Evolutionary conservation across 2,329 filamentous ascomycete species (phyloP).

Genomic region (Metarhizium rileyi): DNA sequence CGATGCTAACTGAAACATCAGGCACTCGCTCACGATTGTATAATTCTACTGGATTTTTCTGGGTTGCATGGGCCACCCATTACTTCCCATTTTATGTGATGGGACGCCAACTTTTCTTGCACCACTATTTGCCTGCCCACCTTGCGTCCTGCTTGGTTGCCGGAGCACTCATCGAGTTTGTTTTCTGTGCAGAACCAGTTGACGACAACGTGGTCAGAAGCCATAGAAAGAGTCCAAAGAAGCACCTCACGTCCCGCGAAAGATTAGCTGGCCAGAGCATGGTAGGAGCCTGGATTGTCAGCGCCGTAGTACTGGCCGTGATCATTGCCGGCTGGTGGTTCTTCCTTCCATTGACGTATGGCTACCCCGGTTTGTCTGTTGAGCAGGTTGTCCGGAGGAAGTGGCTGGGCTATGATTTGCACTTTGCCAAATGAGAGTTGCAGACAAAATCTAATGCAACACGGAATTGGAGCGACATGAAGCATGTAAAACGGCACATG

Average conservation of each 20-base stretch:
- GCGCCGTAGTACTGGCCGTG: slow-evolving; percentile 55
- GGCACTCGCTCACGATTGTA: slow-evolving; percentile 89
- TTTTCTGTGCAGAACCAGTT: slow-evolving; percentile 78
- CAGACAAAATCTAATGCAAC: background rate
- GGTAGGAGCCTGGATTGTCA: slow-evolving; percentile 68
- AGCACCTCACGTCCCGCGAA: slow-evolving; percentile 70
- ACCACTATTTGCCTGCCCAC: slow-evolving; percentile 94
- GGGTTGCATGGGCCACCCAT: slow-evolving; percentile 94
- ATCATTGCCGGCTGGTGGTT: slow-evolving; percentile 77
- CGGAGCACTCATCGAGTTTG: slow-evolving; percentile 85
- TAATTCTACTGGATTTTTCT: slow-evolving; percentile 98
- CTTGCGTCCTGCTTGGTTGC: slow-evolving; percentile 84
- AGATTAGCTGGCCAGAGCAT: slow-evolving; percentile 72
- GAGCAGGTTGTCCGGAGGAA: slow-evolving; percentile 74
- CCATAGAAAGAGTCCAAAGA: slow-evolving; percentile 31
- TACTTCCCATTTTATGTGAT: slow-evolving; percentile 98
- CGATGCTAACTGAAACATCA: slow-evolving; percentile 27
- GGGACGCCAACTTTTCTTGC: slow-evolving; percentile 94
- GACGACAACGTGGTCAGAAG: slow-evolving; percentile 39
- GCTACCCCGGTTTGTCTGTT: slow-evolving; percentile 77
- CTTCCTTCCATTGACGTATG: slow-evolving; percentile 93
- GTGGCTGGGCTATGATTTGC: slow-evolving; percentile 94
- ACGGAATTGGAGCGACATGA: background rate
- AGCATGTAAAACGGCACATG: background rate
- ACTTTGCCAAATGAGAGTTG: slow-evolving; percentile 82